A percentile compares a stretch with the other conserved stretches of the same genome.
Evolutionary conservation across 208 protist species (phyloP).

Genomic region (Crithidia sp.): DNA sequence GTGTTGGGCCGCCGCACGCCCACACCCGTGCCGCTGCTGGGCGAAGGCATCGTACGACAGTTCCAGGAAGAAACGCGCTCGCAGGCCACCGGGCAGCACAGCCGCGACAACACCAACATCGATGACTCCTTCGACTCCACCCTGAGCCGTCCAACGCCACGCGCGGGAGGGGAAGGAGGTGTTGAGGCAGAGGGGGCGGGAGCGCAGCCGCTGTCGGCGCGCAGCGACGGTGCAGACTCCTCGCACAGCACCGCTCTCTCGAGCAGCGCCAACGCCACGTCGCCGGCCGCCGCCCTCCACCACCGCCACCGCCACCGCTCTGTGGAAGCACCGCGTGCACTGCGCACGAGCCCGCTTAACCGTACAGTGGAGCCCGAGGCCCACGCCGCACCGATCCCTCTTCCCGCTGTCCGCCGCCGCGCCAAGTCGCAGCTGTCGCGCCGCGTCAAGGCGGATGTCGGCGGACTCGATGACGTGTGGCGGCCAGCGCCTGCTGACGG

Average conservation of each 20-base stretch:
- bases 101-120: conserved; percentile 21
- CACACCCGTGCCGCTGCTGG: conserved; percentile 42
- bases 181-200: neutral
- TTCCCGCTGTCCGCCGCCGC: conserved; percentile 20
- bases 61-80: conserved; percentile 25
- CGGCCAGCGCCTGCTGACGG: neutral
- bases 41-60: conserved; percentile 41
- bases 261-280: neutral
- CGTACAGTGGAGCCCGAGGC: neutral
- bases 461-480: conserved; percentile 5
- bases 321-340: neutral
- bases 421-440: conserved; percentile 36
- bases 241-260: neutral
- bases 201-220: neutral
- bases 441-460: conserved; percentile 32
- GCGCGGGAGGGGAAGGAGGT: neutral
- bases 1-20: conserved; percentile 35
- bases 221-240: neutral
- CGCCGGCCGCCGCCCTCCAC: neutral
- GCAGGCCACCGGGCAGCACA: conserved; percentile 15
- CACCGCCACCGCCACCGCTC: conserved; percentile 28
- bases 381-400: neutral
- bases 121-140: conserved; percentile 20
- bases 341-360: neutral
- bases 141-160: conserved; percentile 4